These are phyloP conservation scores for Aspergillus homomorphus DNA, from an alignment of 495 filamentous ascomycete genomes.

Conservation along the genomic window DNA sequence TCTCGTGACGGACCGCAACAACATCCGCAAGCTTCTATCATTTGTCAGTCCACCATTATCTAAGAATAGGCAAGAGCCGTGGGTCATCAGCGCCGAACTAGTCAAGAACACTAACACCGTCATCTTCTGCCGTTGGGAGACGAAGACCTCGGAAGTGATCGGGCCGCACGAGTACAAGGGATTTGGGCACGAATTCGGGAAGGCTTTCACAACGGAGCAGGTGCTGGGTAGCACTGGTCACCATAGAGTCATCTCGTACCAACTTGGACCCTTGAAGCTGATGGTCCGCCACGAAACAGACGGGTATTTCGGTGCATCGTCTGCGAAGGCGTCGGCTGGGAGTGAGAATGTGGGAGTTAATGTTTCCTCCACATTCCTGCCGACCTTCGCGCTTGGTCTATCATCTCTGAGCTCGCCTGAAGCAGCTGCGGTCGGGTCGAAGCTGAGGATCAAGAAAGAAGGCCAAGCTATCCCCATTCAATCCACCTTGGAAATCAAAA, in stretches of 20 bases:
- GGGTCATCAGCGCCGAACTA: constrained; percentile 44
- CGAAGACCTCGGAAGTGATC: constrained; percentile 27
- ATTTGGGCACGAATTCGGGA: constrained; percentile 49
- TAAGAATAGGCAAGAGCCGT: constrained; percentile 22
- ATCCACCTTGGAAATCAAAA: constrained; percentile 51
- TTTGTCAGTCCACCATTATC: constrained; percentile 38
- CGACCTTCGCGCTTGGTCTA: constrained; percentile 27
- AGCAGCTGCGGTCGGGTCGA: constrained; percentile 18
- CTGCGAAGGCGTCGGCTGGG: not conserved
- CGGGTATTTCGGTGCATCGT: constrained; percentile 31
- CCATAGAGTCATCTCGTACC: constrained; percentile 47
- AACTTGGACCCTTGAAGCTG: constrained; percentile 40
- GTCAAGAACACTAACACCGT: constrained; percentile 32
- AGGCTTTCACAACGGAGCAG: constrained; percentile 41
- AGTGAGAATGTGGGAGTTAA: constrained; percentile 19
- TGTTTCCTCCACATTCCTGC: constrained; percentile 16
- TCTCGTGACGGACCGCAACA: constrained; percentile 51
- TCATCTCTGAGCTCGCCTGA: constrained; percentile 4
- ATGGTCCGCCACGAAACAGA: constrained; percentile 49
- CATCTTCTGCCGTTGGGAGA: constrained; percentile 41
- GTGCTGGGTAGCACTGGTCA: constrained; percentile 43
- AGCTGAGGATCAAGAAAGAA: constrained; percentile 30
- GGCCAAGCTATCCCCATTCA: constrained; percentile 32
- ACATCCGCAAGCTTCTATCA: constrained; percentile 49
- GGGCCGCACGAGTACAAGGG: constrained; percentile 36